Evolutionary conservation across 164 flowering plant species (phyloP).

Genomic region (Buxus sempervirens): DNA sequence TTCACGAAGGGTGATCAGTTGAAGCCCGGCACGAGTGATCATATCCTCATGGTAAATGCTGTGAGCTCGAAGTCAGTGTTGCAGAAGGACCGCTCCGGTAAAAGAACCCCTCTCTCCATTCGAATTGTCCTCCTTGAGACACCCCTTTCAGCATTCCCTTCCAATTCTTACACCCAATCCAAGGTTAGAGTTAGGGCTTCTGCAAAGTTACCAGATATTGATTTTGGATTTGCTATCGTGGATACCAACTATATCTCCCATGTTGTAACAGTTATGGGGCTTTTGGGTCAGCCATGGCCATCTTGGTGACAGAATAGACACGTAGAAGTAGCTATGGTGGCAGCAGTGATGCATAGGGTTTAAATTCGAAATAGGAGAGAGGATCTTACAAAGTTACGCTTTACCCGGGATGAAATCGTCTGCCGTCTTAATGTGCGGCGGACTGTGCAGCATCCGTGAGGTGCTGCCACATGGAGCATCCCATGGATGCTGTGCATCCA

Average conservation of each 20-base stretch:
- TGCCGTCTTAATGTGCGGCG: no score
- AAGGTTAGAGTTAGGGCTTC: slow-evolving; percentile 10
- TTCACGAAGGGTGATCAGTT: slow-evolving; percentile 51
- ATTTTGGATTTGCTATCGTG: slow-evolving; percentile 11
- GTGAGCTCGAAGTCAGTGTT: slow-evolving; percentile 37
- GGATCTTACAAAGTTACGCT: slow-evolving; percentile 44
- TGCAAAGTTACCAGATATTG: background rate
- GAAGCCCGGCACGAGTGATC: slow-evolving; percentile 48
- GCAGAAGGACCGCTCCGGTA: slow-evolving; percentile 33
- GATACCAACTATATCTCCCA: background rate
- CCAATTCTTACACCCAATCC: slow-evolving; percentile 9
- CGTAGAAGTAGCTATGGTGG: slow-evolving; percentile 28
- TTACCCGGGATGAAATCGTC: no score
- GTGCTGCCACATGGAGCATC: no score
- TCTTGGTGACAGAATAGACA: background rate
- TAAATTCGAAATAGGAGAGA: slow-evolving; percentile 34
- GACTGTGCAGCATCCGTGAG: no score
- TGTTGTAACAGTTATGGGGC: slow-evolving; percentile 48
- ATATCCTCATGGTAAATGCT: slow-evolving; percentile 47
- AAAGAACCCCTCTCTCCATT: slow-evolving; percentile 51
- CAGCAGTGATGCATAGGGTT: slow-evolving; percentile 6
- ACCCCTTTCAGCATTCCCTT: slow-evolving; percentile 24
- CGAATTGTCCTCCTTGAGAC: slow-evolving; percentile 65
- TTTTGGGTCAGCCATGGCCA: slow-evolving; percentile 9
- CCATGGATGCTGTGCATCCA: no score